These are phyloP conservation scores for Gossypium longicalyx DNA, from an alignment of 345 rosid species.

Conservation along the genomic window DNA sequence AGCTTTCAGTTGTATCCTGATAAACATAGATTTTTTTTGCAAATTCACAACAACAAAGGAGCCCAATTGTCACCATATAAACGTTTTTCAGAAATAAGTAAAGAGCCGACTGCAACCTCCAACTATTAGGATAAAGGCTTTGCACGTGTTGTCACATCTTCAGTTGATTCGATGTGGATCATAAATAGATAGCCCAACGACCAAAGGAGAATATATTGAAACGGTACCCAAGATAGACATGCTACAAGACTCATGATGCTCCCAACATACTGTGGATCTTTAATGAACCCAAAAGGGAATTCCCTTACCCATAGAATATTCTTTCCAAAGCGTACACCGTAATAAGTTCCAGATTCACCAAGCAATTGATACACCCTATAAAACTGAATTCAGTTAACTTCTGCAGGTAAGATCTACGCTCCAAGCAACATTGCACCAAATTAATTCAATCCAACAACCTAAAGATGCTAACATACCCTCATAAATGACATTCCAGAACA, in stretches of 20 bases:
- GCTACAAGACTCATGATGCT: constrained; percentile 79
- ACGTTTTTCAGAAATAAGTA: not conserved
- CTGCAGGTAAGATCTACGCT: not conserved
- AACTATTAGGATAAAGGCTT: constrained; percentile 45
- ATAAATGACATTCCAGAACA: not conserved
- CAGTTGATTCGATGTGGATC: constrained; percentile 59
- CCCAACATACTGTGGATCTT: constrained; percentile 88
- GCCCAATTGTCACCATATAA: not conserved
- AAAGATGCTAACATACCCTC: not conserved
- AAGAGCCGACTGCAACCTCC: not conserved
- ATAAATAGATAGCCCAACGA: constrained; percentile 66
- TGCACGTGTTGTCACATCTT: constrained; percentile 65
- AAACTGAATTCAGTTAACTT: constrained; percentile 2
- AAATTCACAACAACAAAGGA: not conserved
- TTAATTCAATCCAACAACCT: not conserved
- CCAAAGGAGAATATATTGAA: constrained; percentile 76
- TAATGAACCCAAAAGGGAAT: constrained; percentile 85
- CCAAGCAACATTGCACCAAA: constrained; percentile 1
- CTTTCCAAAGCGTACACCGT: constrained; percentile 84
- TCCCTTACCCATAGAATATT: constrained; percentile 74
- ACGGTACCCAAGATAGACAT: constrained; percentile 72
- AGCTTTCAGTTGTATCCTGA: not conserved
- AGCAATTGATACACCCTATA: constrained; percentile 84
- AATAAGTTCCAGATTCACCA: constrained; percentile 89
- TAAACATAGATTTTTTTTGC: not conserved